Evolutionary conservation across 2,329 filamentous ascomycete species (phyloP).

Genomic region (Paracoccidioides brasiliensis): DNA sequence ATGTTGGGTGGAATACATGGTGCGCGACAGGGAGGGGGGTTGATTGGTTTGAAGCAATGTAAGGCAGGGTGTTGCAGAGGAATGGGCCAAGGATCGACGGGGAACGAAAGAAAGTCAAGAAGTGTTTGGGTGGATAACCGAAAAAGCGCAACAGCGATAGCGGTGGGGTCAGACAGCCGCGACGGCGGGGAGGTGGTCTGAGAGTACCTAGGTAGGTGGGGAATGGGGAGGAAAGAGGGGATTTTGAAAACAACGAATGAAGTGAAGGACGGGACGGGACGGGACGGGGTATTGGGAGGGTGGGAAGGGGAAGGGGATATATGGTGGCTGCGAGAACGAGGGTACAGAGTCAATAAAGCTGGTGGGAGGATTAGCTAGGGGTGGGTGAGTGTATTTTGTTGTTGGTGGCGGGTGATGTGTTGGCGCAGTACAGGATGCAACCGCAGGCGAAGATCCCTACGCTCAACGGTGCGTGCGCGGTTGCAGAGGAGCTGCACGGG

Average conservation of each 20-base stretch:
- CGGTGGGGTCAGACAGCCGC: conserved; percentile 2
- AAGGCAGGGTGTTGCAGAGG: conserved; percentile 6
- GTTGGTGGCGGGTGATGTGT: neutral
- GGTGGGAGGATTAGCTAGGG: neutral
- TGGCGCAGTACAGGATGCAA: conserved; percentile 3
- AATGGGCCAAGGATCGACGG: conserved; percentile 2
- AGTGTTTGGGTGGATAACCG: neutral
- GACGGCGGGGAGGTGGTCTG: neutral
- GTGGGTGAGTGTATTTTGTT: neutral
- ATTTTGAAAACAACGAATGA: neutral
- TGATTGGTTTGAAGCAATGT: neutral
- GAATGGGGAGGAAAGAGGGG: neutral
- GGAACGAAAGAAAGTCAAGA: neutral
- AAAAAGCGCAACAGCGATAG: conserved; percentile 1
- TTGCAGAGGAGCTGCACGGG: neutral
- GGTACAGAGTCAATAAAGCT: too few relatives aligned
- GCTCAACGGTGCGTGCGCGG: neutral
- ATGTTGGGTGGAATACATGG: conserved; percentile 36
- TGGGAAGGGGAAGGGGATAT: too few relatives aligned
- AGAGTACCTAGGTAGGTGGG: too few relatives aligned
- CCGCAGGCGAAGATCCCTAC: neutral
- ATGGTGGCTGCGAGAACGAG: too few relatives aligned
- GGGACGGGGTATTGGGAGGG: neutral
- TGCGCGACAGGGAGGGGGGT: conserved; percentile 9
- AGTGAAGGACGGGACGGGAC: neutral